Evolutionary conservation across 768 basidiomycete genomes (phyloP), one percentile per base, ranked within the genome.

Genomic region (Hypholoma fasciculare): DNA sequence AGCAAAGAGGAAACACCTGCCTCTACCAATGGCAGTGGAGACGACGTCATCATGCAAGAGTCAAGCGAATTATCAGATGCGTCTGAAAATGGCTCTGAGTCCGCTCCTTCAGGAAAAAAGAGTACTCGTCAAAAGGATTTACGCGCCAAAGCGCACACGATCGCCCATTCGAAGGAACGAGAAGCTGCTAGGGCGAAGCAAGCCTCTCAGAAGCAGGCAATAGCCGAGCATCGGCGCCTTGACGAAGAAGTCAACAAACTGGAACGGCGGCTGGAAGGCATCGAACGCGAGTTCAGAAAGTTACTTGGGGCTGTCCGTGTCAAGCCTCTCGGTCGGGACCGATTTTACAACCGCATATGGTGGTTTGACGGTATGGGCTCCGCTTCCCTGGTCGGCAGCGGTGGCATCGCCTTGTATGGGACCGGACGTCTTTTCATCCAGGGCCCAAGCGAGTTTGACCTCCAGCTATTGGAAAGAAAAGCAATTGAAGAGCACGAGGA

Each of bases 351-450:
- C 69, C 86, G 92, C 34, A 80, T 97, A 58, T 99, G 96, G 96
- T 99, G 96, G 96, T 93, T 98, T 69, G 96, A 99, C 72, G 96
- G 96, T 9, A 84, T 95, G 81, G 96, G 96, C 7, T 87, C 88
- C 5, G 88, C 87, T 48, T 87, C 89, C 46, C 74, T 96, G 52
- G 78, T 94, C 57, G 89, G 87, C 40, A 87, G 85, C 61, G 91
- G 91, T 14, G 91, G 90, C 3, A 82, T 86, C 27, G 83, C 89
- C 27, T 82, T 89, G 70, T 96, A 93, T 67, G 94, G 94, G 9
- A 88, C 94, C 17, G 97, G 95, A 5, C 78, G 96, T 52, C 68
- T 99, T 49, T 97, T 98, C 70, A 73, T 99, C 27, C 97, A 99
- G 72, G 97, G 96, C 0, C 92, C 93, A 23, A 91, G 88, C 62